Evolutionary conservation across 176 grass and related monocot genomes (phyloP), one percentile per base, ranked within the genome.

Genomic region (Carex scoparia): DNA sequence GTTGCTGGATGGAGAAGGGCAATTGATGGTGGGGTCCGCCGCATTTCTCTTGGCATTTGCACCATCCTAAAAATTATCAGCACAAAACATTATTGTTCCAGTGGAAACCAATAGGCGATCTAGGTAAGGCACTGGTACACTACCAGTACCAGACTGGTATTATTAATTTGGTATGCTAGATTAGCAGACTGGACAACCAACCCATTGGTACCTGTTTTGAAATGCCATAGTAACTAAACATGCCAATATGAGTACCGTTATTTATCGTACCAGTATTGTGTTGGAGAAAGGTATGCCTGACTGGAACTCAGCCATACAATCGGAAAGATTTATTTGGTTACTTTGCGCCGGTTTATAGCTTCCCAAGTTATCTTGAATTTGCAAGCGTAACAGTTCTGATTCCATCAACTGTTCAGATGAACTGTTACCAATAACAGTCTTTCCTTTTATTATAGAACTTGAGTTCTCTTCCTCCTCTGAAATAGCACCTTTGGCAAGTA

Each of bases 401-500:
- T 81, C 84, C 79, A 86, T 72, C 56, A 88, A 88, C 18, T 90
- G 89, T 66, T 91, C 69, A 72, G 86, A 61, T 38, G 51, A 85
- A 84, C 61, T 83, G 79, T 80, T 83, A 55, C 88, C 80, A 81
- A 93, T 85, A 6, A 81, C 49, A 87, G 30, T 61, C 69, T 90
- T 93, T 71, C 73, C 86, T 76, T 92, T 94, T 38, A 82, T 81
- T 69, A 83, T 83, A 65, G 89, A 84, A 84, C 85, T 65, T 56
- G 86, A 92, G 49, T 78, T 86, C 81, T 87, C 89, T 40, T 87
- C 89, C 19, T 86, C 60, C 81, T 95, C 88, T 61, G 87, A 79
- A 28, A 94, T 82, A 48, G 91, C 56, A 59, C 86, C 88, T 91
- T 94, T 99, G 65, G 93, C 87, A 73, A 99, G 96, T 61, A 99